Evolutionary conservation across 108 stramenopile species (phyloP), one percentile per base, ranked within the genome.

Genomic region (Hondaea fermentalgiana): DNA sequence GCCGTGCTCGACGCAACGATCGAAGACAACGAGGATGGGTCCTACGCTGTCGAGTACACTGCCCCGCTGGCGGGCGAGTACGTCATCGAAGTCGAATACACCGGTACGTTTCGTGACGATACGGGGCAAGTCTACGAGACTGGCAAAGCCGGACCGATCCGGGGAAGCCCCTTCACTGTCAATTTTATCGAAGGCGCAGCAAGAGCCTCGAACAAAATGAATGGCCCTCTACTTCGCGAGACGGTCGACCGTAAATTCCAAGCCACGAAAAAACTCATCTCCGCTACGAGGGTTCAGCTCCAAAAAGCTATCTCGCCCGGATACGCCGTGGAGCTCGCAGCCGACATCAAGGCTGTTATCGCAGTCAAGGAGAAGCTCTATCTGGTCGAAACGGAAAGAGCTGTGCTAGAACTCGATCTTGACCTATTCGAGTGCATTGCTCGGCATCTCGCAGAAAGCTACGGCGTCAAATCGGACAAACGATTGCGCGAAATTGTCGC

Each of bases 81-180:
- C 90, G 60, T 49, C 10, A 83, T 96, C 49, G 45, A 89, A 28
- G 93, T 96, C n/a, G 90, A 90, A 5, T 96, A 96, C 91, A 59
- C 69, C n/a, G 96, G 96, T 3, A 95, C 95, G 5, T 96, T 96
- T 59, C 53, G 90, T 21, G 95, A 95, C 6, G 72, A 58, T 14
- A 60, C 57, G 60, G 87, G 53, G 5, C 88, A 83, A 23, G 6
- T 19, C 1, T 83, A 83, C 76, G 51, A 83, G 16, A 83, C 76
- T 28, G 87, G 53, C 16, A 69, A 91, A 45, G 92, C 92, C 4
- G 96, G 96, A 53, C 91, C 72, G 55, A 90, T 96, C 60, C 91
- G 95, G 17, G 96, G 96, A n/a, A 94, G 94, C 43, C 95, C 95
- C 4, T 90, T 95, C 87, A 76, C 58, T 17, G 19, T 90, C 25